Evolutionary conservation across 345 rosid species (phyloP).

Genomic region (Litchi chinensis): DNA sequence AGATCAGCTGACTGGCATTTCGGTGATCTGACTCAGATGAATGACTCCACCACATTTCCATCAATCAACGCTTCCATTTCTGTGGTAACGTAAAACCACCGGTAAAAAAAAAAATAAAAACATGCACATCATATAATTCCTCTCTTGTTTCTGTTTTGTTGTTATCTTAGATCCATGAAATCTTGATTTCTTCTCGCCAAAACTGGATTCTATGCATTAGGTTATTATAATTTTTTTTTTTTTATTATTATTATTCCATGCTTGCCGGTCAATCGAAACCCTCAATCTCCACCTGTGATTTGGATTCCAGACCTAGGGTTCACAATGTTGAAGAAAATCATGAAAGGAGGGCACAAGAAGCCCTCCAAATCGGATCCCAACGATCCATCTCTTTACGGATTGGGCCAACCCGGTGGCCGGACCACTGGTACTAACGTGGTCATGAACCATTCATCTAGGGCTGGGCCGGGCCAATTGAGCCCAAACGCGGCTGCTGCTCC

Average conservation of each 20-base stretch:
- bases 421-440: constrained; percentile 57
- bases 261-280: constrained; percentile 25
- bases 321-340: constrained; percentile 82
- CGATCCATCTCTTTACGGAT: constrained; percentile 47
- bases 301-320: constrained; percentile 16
- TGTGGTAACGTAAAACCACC: neutral
- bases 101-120: neutral
- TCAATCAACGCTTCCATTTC: constrained; percentile 15
- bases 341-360: constrained; percentile 74
- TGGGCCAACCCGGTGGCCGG: constrained; percentile 36
- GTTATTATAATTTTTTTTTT: neutral
- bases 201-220: neutral
- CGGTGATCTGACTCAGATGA: constrained; percentile 27
- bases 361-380: constrained; percentile 61
- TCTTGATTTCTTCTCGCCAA: neutral
- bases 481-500: constrained; percentile 31
- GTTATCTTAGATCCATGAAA: constrained; percentile 25
- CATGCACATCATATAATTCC: constrained; percentile 11
- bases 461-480: constrained; percentile 16
- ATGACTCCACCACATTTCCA: neutral
- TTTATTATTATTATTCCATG: constrained; percentile 24
- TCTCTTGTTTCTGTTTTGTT: neutral
- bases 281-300: neutral
- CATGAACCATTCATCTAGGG: constrained; percentile 71
- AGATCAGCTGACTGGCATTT: constrained; percentile 22